Evolutionary conservation across 768 basidiomycete genomes (phyloP), one percentile per base, ranked within the genome.

Genomic region (Russula ochroleuca): DNA sequence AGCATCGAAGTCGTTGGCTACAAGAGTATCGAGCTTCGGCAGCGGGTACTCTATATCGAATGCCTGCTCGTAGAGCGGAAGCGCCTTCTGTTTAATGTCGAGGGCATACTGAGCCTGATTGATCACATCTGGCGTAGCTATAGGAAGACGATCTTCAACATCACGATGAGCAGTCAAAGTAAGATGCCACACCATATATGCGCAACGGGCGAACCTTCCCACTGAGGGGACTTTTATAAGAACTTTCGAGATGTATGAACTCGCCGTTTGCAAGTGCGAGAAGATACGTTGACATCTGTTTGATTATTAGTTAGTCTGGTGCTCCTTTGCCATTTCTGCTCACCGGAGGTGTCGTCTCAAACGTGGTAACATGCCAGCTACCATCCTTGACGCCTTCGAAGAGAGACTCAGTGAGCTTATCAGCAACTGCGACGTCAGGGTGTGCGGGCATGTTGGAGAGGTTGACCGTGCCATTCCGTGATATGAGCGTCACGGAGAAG

Each of bases 31-130:
- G 49, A 98, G 81, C 78, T 98, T 98, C 6, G 94, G 92, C 31
- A 98, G 81, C 25, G 95, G 93, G 73, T 88, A 98, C 62, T 88
- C 89, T 67, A 98, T 86, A 68, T 95, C 87, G 72, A 98, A 98
- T 60, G 96, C 82, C 72, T 88, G 79, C 75, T 98, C 95, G 73
- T 95, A 98, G n/a, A 94, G 72, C 17, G 94, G 94, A 15, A 97
- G 76, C 11, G 91, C 89, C 35, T 79, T 80, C 7, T 81, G 83
- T 74, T 90, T 96, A 68, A 96, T 86, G 68, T 95, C 92, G 47
- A 98, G 85, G 15, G 90, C 89, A 70, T 93, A 93, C 67, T 88
- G 81, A 7, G 88, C 88, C 71, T 94, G 93, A 68, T 86, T 80
- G 69, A 97, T 91, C 66, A 86, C 77, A 70, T 97, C 88, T 63